phyloP scores from a whole-genome alignment of 768 basidiomycete genomes.

The Leccinum truebloodii region DNA sequence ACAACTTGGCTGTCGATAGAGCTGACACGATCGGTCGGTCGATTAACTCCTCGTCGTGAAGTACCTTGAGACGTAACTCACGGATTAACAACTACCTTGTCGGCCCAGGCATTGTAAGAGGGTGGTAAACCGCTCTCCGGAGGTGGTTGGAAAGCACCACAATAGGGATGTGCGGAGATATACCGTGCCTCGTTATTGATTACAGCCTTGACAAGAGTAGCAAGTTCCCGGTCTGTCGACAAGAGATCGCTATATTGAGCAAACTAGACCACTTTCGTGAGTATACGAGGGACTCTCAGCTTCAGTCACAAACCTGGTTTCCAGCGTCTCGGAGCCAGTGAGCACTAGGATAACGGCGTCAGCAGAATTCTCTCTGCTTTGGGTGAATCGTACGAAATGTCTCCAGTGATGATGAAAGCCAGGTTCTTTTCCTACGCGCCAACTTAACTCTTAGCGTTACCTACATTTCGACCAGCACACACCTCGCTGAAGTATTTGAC shows the following conservation, averaged over 20 bases:
- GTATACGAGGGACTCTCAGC: background rate
- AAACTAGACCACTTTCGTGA: conserved; percentile 45
- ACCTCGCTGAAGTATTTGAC: conserved; percentile 74
- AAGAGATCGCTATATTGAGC: conserved; percentile 68
- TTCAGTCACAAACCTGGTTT: conserved; percentile 55
- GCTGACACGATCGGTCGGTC: conserved; percentile 34
- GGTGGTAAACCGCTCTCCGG: conserved; percentile 68
- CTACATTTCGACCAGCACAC: conserved; percentile 1
- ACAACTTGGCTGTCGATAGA: conserved; percentile 70
- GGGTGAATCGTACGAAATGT: conserved; percentile 63
- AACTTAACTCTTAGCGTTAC: conserved; percentile 7
- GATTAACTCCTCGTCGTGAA: background rate
- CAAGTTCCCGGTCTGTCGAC: conserved; percentile 55
- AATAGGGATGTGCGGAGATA: conserved; percentile 73
- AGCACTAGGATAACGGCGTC: conserved; percentile 45
- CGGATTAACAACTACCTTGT: conserved; percentile 73
- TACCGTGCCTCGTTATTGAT: conserved; percentile 81
- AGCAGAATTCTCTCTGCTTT: conserved; percentile 5
- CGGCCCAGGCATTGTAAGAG: conserved; percentile 68
- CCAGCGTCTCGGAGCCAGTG: conserved; percentile 85
- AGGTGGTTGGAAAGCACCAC: conserved; percentile 81
- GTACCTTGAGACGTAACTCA: conserved; percentile 37
- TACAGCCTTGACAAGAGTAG: conserved; percentile 72
- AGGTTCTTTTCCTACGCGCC: conserved; percentile 57
- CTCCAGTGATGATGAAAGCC: conserved; percentile 81